Percentiles rank a stretch among this genome's conserved stretches.
Evolutionary conservation across 2,329 filamentous ascomycete species (phyloP).

Genomic region (Aspergillus persii): DNA sequence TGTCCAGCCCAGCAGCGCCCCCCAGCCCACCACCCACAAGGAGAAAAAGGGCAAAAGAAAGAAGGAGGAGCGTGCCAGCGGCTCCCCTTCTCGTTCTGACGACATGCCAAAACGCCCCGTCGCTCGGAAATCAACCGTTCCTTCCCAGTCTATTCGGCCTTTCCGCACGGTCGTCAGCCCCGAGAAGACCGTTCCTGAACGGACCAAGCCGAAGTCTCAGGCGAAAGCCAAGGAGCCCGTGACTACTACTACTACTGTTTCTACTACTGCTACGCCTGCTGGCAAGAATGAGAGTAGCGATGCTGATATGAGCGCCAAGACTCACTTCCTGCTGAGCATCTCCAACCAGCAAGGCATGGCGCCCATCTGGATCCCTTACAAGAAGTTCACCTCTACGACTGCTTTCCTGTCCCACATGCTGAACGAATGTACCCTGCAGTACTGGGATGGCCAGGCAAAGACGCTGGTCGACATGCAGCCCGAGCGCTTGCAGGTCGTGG

Average conservation of each 20-base stretch:
- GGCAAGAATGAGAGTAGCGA: not conserved
- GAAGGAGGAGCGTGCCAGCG: not conserved
- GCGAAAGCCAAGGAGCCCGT: not conserved
- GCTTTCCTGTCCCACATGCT: constrained; percentile 19
- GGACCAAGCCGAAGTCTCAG: not conserved
- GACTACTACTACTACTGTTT: too few species aligned
- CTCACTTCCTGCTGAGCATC: constrained; percentile 17
- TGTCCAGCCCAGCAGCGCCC: not conserved
- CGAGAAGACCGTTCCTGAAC: not conserved
- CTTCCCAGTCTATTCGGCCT: not conserved
- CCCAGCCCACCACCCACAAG: not conserved
- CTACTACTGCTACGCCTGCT: not conserved
- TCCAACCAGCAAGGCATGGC: constrained; percentile 12
- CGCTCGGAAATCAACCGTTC: not conserved
- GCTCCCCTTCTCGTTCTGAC: not conserved
- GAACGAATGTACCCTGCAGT: constrained; percentile 10
- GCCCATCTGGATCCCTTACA: constrained; percentile 18
- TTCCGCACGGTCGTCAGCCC: not conserved
- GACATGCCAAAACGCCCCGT: not conserved
- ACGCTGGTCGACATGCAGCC: constrained; percentile 3
- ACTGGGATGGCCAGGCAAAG: constrained; percentile 11
- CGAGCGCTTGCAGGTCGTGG: not conserved
- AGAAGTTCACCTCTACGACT: constrained; percentile 7
- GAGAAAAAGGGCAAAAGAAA: not conserved
- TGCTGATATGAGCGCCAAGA: not conserved